Base-by-base conservation (phyloP, 352 stramenopile species). In the Pythium myriotylum region DNA sequence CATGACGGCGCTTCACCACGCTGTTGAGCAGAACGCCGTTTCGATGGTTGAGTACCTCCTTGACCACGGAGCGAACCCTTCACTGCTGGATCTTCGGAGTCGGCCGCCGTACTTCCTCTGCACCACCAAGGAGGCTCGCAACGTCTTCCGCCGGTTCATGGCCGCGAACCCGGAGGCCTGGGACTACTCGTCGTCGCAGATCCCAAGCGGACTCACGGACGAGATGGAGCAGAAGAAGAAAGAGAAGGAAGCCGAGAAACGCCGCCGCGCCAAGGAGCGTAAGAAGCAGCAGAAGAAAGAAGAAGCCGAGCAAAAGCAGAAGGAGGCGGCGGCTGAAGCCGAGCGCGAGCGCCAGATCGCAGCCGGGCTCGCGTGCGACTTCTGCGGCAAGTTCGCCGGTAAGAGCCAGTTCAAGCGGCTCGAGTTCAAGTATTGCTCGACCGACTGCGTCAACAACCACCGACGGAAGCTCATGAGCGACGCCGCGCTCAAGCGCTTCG, bases 381-480 rank as follows among this genome's bases (percentile, higher is more conserved):
- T 78, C 43, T 96, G 74, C 71, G 89, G 77, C 62, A 91, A 89
- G 72, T 90, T 79, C 55, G 81, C 84, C 4, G 86, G 89, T 51
- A 92, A 89, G 46, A 79, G 92, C 55, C 95, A 95, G 54, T 97
- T 98, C 57, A 79, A 82, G 52, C 89, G 93, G 24, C 72, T 98
- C 19, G 88, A 97, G 37, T 98, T 89, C 70, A 91, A 89, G 41
- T 98, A 98, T 68, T 98, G 95, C 67, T 97, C 85, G 42, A 96
- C 86, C 2, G 86, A 97, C 19, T 98, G 95, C 68, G 93, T 98
- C 29, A 91, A 91, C 52, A 83, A 78, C 45, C 95, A 98, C 73
- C 91, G 97, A 51, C 83, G 95, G 17, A 86, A 98, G 65, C 73
- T 98, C 20, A 97, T 96, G 84, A 97, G 91, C 29, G 85, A 95